Conservation (phyloP, 2,329 filamentous ascomycete species). For the Pseudogymnoascus sp. region DNA sequence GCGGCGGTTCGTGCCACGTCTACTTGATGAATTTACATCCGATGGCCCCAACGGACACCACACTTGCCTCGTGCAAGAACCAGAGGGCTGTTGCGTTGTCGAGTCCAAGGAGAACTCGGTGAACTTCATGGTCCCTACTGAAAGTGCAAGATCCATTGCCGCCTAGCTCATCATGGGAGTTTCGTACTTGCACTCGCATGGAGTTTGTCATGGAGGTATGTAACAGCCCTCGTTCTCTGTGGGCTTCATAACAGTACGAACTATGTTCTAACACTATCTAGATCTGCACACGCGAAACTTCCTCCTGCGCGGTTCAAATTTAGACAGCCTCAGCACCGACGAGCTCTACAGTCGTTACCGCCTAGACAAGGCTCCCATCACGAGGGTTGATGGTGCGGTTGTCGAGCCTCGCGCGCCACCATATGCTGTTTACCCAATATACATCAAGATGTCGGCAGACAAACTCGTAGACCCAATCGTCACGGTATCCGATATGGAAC, state of each 20-base stretch:
- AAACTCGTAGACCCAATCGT: conserved; percentile 13
- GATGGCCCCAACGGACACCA: conserved; percentile 39
- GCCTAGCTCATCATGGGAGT: background rate
- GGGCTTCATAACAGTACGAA: background rate
- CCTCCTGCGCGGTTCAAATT: background rate
- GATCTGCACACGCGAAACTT: background rate
- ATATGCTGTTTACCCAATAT: background rate
- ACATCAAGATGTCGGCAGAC: background rate
- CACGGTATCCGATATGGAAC: background rate
- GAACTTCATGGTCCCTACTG: background rate
- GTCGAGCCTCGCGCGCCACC: background rate
- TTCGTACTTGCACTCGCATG: background rate
- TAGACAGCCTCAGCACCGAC: background rate
- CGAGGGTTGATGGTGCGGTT: background rate
- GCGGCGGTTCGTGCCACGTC: conserved; percentile 27
- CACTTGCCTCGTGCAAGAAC: conserved; percentile 36
- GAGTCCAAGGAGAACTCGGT: background rate
- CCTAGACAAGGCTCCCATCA: background rate
- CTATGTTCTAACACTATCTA: background rate
- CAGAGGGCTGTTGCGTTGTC: background rate
- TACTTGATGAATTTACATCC: conserved; percentile 33
- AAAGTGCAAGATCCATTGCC: background rate
- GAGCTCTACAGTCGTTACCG: background rate
- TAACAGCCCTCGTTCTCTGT: background rate
- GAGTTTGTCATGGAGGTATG: background rate